These are phyloP conservation scores for Rossbeevera mucosa DNA, from an alignment of 768 basidiomycete genomes.

Conservation along the genomic window DNA sequence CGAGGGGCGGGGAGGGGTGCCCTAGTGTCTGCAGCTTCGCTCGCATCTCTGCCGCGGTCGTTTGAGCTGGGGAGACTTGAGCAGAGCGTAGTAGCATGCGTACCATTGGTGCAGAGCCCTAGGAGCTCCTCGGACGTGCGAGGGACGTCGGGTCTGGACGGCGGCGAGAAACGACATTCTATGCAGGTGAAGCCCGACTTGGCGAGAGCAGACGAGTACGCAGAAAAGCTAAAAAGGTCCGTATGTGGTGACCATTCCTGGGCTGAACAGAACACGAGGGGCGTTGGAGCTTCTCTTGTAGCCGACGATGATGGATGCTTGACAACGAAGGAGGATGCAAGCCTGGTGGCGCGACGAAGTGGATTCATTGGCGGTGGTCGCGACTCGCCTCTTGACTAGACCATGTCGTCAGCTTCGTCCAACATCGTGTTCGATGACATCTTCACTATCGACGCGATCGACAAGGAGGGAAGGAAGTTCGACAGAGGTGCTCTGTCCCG, in stretches of 20 bases:
- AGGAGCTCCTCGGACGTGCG: slow-evolving; percentile 29
- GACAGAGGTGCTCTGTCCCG: slow-evolving; percentile 70
- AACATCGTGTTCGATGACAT: slow-evolving; percentile 92
- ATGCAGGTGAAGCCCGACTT: slow-evolving; percentile 48
- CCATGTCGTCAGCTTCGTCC: slow-evolving; percentile 56
- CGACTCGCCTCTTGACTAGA: neutral
- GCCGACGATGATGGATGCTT: slow-evolving; percentile 35
- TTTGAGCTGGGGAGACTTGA: neutral
- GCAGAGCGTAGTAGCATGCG: slow-evolving; percentile 9
- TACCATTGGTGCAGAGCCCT: slow-evolving; percentile 39
- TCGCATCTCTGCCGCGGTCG: slow-evolving; percentile 34
- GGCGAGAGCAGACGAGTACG: slow-evolving; percentile 38
- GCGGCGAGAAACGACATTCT: slow-evolving; percentile 37
- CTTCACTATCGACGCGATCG: slow-evolving; percentile 78
- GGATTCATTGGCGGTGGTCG: no score
- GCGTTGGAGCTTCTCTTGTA: slow-evolving; percentile 47
- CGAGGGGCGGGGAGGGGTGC: slow-evolving; percentile 54
- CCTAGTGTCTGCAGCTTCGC: slow-evolving; percentile 39
- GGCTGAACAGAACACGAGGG: slow-evolving; percentile 49
- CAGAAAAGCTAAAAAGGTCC: slow-evolving; percentile 18
- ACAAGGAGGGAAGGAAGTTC: slow-evolving; percentile 95
- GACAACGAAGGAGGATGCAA: slow-evolving; percentile 34
- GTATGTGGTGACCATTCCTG: slow-evolving; percentile 37
- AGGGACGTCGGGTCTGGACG: neutral
- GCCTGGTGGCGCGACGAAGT: neutral